Base-by-base conservation (phyloP, 192 early-diverging fungal species). In the Dissophora globulifera region DNA sequence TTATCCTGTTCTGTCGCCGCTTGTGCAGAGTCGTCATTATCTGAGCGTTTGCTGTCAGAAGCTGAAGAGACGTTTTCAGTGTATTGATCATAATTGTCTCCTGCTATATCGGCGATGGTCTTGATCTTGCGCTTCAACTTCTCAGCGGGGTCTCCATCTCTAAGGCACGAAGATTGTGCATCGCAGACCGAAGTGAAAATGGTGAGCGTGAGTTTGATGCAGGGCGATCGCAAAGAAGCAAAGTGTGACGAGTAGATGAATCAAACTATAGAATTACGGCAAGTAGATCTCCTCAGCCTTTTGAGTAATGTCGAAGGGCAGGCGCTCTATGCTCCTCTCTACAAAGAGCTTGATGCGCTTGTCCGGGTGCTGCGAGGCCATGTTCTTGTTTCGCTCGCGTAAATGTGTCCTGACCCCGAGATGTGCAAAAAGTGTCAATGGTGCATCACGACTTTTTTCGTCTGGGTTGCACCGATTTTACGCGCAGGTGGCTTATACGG, bases 341-440 rank as follows among this genome's bases (percentile, higher is more conserved):
- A 75, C 50, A 35, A 60, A 66, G 49, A 75, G 71, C 26, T 66
- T 75, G 62, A 75, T 75, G 50, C 71, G 71, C 22, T 75, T 75
- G 50, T 69, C 57, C 26, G 47, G 49, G 45, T 59, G 56, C 50
- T 59, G 48, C 19, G 38, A 8, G 2, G 38, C 50, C 66, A 69
- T 67, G 1, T 25, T 48, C 33, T 19, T 40, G 8, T 26, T 26
- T 29, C 26, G 15, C 22, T 38, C 23, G 16, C 29, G 51, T 53
- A 15, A 5, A 6, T 51, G n/a, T 23, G 50, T 53, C 29, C 51
- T 38, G 35, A 38, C n/a, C n/a, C n/a, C n/a, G n/a, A n/a, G n/a
- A n/a, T n/a, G n/a, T n/a, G n/a, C n/a, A n/a, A n/a, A n/a, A n/a
- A n/a, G n/a, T n/a, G n/a, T n/a, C n/a, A n/a, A n/a, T n/a, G n/a